Evolutionary conservation across 495 filamentous ascomycete genomes (phyloP), one percentile per base, ranked within the genome.

Genomic region (Trichoderma erinaceum): DNA sequence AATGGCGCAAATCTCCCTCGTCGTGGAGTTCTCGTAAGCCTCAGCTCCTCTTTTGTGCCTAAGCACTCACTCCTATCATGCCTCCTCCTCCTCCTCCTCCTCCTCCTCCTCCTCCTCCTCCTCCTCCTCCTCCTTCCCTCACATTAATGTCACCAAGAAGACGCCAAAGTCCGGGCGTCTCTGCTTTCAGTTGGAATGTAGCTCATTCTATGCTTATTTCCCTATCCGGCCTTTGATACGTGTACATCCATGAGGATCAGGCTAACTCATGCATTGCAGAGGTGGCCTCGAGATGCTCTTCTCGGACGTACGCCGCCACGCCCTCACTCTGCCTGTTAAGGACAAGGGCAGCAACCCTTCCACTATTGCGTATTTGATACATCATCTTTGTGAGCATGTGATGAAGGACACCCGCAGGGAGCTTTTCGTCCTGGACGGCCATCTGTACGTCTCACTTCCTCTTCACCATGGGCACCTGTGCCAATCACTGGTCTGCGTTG

Each of bases 201-300:
- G 72, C 35, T 69, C 73, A 21, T 71, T 18, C 35, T 70, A 15
- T 48, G 44, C 13, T 16, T 23, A 41, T 25, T 66, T 58, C 38
- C 21, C 16, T 43, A 52, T 41, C 38, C 23, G 21, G 70, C 50
- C 27, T 66, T 27, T 41, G 71, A 50, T 71, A 69, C 15, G 48
- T 48, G 50, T 67, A 46, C 65, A 65, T 52, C 44, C 44, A 56
- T 1, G 50, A 61, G 56, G 23, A 38, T 38, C 35, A 11, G 18
- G 63, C 63, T 65, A 44, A 65, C 35, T 38, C 63, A 25, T 32
- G 25, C 27, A 16, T 3, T 61, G 12, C 23, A 97, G 95, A 70
- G 95, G 95, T 64, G 95, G 95, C 23, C 87, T 99, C n/a, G 95
- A 99, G 77, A 88, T 96, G 76, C 86, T 99, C 67, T 99, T 99